phyloP scores from a whole-genome alignment of 1,139 yeast genomes.

The Zygosaccharomyces sapae region DNA sequence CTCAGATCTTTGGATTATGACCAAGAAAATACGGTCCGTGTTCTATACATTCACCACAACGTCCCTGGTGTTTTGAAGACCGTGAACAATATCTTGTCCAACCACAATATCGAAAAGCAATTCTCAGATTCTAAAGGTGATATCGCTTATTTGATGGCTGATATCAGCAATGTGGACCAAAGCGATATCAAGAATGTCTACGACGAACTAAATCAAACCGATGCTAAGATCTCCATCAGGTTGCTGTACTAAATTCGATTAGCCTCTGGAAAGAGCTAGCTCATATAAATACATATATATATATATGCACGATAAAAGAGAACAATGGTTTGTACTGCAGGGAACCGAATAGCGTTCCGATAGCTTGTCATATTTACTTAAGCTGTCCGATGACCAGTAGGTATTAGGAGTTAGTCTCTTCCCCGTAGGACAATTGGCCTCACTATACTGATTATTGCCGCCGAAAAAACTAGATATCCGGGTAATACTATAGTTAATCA shows the following conservation, averaged over 20 bases:
- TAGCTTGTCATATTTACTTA: background rate
- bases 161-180: slow-evolving; percentile 79
- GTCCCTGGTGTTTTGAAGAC: slow-evolving; percentile 99
- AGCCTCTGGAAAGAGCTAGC: background rate
- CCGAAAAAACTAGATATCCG: background rate
- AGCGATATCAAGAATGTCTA: slow-evolving; percentile 81
- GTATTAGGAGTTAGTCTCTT: too few relatives aligned
- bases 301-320: background rate
- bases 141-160: slow-evolving; percentile 97
- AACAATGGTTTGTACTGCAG: too few relatives aligned
- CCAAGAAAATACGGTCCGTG: slow-evolving; percentile 86
- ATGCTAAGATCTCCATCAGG: slow-evolving; percentile 88
- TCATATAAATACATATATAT: background rate
- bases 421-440: too few relatives aligned
- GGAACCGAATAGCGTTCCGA: too few relatives aligned
- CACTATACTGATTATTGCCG: background rate
- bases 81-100: slow-evolving; percentile 90
- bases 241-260: slow-evolving; percentile 60
- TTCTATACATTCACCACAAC: slow-evolving; percentile 91
- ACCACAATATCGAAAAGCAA: slow-evolving; percentile 96
- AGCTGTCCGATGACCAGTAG: too few relatives aligned
- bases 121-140: slow-evolving; percentile 94
- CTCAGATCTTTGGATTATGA: slow-evolving; percentile 86
- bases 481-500: background rate
- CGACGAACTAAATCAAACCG: slow-evolving; percentile 84